Percentiles rank a stretch among this genome's conserved stretches.
Conservation (phyloP, 345 rosid genomes). For the Reutealis trisperma region DNA sequence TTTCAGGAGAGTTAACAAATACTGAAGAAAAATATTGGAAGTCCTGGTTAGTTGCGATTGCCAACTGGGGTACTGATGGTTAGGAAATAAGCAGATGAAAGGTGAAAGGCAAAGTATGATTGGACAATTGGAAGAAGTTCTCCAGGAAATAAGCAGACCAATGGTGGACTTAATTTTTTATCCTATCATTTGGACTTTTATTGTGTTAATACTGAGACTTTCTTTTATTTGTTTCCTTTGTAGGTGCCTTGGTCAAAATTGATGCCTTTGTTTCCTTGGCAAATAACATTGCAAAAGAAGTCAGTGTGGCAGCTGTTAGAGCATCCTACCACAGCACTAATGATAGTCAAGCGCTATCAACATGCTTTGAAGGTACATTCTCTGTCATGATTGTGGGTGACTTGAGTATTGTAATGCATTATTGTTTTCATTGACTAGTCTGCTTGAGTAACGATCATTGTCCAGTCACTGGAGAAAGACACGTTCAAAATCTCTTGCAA, state of each 20-base stretch:
- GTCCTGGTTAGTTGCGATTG: background rate
- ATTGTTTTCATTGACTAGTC: background rate
- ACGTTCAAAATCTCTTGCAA: background rate
- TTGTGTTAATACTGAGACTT: background rate
- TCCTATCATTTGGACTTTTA: background rate
- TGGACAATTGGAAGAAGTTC: background rate
- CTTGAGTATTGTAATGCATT: background rate
- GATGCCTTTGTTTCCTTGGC: background rate
- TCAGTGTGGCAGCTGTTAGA: background rate
- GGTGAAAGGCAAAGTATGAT: background rate
- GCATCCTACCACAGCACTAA: background rate
- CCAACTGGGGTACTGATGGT: too few species aligned
- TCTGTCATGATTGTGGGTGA: slow-evolving; percentile 2
- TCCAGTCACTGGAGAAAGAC: background rate
- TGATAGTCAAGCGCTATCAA: slow-evolving; percentile 19
- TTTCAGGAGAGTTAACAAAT: background rate
- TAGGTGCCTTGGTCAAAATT: background rate
- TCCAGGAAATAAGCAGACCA: background rate
- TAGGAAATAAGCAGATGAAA: background rate
- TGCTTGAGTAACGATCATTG: background rate
- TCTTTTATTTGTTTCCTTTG: background rate
- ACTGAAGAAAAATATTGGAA: background rate
- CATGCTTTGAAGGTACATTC: slow-evolving; percentile 2
- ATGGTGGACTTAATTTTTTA: background rate
- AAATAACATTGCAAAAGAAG: background rate